Conservation (phyloP, 768 basidiomycete species). For the Podaxis sp. region DNA sequence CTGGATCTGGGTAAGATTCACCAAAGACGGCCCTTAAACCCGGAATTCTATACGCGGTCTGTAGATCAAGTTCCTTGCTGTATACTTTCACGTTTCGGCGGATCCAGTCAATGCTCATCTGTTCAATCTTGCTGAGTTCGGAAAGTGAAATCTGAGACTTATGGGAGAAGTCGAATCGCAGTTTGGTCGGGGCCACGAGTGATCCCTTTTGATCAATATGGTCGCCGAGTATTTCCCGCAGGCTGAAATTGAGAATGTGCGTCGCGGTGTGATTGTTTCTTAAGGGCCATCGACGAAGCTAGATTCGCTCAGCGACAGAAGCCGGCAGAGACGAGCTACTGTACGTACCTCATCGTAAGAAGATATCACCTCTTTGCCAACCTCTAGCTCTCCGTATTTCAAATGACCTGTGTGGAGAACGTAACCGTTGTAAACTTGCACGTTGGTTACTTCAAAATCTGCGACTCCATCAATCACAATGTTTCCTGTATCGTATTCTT, state of each 20-base stretch:
- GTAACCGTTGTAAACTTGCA: constrained; percentile 94
- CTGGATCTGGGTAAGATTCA: constrained; percentile 96
- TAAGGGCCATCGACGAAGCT: constrained; percentile 93
- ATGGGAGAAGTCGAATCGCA: constrained; percentile 99
- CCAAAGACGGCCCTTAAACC: constrained; percentile 97
- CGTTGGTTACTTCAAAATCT: constrained; percentile 92
- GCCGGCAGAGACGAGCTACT: not conserved
- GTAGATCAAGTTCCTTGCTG: constrained; percentile 81
- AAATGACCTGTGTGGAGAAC: constrained; percentile 90
- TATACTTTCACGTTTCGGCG: constrained; percentile 84
- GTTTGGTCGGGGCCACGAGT: constrained; percentile 90
- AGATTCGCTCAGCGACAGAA: constrained; percentile 10
- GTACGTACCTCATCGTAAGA: constrained; percentile 85
- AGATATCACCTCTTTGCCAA: constrained; percentile 82
- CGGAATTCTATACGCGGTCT: constrained; percentile 81
- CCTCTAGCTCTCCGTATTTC: constrained; percentile 80
- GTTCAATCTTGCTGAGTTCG: constrained; percentile 83
- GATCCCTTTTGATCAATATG: constrained; percentile 99
- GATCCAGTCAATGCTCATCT: constrained; percentile 87
- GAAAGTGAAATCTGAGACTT: constrained; percentile 78
- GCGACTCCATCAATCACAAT: constrained; percentile 89
- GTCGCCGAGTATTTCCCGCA: constrained; percentile 94
- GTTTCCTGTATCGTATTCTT: constrained; percentile 95
- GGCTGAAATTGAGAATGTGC: constrained; percentile 92
- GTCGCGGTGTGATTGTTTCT: constrained; percentile 99